Base-by-base conservation (phyloP, 1,284 basidiomycete genomes). In the Cystobasidium sp. region DNA sequence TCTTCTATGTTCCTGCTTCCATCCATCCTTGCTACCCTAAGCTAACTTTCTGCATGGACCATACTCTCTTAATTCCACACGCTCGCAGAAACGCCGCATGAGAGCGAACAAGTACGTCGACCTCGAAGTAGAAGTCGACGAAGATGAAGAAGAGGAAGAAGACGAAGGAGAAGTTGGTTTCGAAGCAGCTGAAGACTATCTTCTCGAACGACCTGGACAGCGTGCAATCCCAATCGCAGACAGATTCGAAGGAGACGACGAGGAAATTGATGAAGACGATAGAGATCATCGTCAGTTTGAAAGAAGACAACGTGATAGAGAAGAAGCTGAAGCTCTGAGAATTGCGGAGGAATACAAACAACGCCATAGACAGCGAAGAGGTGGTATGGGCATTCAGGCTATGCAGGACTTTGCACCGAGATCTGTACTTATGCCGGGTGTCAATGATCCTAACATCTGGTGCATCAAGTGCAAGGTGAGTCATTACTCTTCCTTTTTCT, bases 391-490 rank as follows among this genome's bases (percentile, higher is more conserved):
- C 75, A 78, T 37, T 77, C 82, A 72, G 76, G 77, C 77, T 39
- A 81, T 81, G 76, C 82, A 81, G 46, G 96, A 94, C 80, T 91
- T 93, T 78, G 90, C 98, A 44, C 96, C 97, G 0, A 94, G 98
- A 81, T 88, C 94, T n/a, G 84, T 97, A 61, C 86, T 97, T 55
- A 98, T 99, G 95, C 96, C 96, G 46, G 92, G 91, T 16, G 94
- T 97, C 7, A 91, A 97, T 75, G 96, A 99, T 82, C 92, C 96
- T 6, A 95, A 89, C 81, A 84, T 99, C 78, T 99, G 94, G 94
- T 94, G 95, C 83, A 89, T 99, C 68, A 88, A 92, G 78, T 94
- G 96, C 79, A 94, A 94, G 87, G 92, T 92, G 79, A 73, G 86
- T 82, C n/a, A 22, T 1, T 22, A 2, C n/a, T 24, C 52, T 16